Conservation (phyloP, 2,329 filamentous ascomycete genomes). For the Fusarium torreyae region DNA sequence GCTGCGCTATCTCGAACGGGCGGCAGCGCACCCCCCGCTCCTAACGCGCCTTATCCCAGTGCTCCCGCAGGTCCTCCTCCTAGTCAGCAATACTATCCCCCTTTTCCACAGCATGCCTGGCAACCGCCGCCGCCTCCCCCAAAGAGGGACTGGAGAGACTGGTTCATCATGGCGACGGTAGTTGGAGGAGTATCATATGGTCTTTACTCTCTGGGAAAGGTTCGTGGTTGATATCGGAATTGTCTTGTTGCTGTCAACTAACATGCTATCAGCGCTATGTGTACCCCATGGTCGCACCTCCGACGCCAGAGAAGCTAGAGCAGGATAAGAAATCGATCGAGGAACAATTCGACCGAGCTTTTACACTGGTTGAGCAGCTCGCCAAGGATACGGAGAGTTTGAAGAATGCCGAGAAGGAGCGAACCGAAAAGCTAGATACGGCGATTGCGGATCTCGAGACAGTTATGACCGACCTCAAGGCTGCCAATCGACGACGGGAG, state of each 20-base stretch:
- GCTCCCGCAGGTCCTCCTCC: conserved; percentile 62
- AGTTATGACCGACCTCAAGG: conserved; percentile 86
- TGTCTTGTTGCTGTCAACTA: neutral
- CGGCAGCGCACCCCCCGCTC: conserved; percentile 65
- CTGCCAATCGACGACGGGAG: conserved; percentile 84
- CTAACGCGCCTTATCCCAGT: conserved; percentile 60
- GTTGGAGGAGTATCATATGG: conserved; percentile 92
- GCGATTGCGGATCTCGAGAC: conserved; percentile 88
- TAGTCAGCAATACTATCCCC: conserved; percentile 63
- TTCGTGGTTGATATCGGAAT: conserved; percentile 55
- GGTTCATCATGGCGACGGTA: conserved; percentile 99
- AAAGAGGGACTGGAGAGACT: conserved; percentile 95
- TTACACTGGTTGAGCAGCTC: conserved; percentile 91
- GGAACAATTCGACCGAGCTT: conserved; percentile 93
- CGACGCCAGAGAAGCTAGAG: conserved; percentile 92
- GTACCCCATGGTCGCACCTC: conserved; percentile 89
- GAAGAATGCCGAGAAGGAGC: conserved; percentile 87
- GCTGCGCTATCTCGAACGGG: conserved; percentile 83
- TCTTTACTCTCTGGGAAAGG: conserved; percentile 88
- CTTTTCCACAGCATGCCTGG: conserved; percentile 70
- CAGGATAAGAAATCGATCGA: conserved; percentile 95
- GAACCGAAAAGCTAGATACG: conserved; percentile 86
- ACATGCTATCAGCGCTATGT: conserved; percentile 80
- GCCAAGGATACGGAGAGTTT: conserved; percentile 90
- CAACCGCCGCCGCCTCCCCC: conserved; percentile 74